phyloP scores from a whole-genome alignment of 2,329 filamentous ascomycete species.

The Penicillium janthinellum region DNA sequence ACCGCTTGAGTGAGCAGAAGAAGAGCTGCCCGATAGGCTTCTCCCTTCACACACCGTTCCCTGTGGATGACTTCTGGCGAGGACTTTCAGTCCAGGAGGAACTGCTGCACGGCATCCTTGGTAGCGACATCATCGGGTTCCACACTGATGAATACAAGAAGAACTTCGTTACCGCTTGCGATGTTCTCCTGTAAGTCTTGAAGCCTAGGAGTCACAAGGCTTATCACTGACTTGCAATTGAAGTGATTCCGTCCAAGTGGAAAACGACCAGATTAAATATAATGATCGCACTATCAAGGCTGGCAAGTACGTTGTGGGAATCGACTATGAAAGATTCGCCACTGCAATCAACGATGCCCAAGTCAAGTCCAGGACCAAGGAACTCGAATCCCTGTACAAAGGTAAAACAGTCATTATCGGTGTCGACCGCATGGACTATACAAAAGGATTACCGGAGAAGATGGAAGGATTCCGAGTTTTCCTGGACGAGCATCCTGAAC shows the following conservation, averaged over 20 bases:
- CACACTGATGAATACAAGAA: constrained; percentile 95
- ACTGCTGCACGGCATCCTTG: constrained; percentile 75
- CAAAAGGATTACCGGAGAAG: constrained; percentile 95
- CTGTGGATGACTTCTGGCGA: constrained; percentile 86
- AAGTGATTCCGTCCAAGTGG: not conserved
- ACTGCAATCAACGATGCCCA: not conserved
- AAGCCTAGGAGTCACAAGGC: not conserved
- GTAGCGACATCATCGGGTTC: constrained; percentile 91
- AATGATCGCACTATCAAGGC: constrained; percentile 79
- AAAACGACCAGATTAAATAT: constrained; percentile 62
- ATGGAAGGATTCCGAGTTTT: constrained; percentile 87
- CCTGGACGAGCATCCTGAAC: constrained; percentile 84
- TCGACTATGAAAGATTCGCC: constrained; percentile 74
- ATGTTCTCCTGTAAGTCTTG: constrained; percentile 69
- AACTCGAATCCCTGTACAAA: constrained; percentile 77
- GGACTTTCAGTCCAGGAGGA: constrained; percentile 84
- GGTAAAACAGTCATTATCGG: constrained; percentile 88
- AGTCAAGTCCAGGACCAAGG: constrained; percentile 75
- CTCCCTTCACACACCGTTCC: constrained; percentile 91
- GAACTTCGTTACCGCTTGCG: constrained; percentile 87
- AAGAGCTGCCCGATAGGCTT: constrained; percentile 91
- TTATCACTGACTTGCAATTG: not conserved
- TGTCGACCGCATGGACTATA: constrained; percentile 89
- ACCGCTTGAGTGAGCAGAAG: constrained; percentile 66
- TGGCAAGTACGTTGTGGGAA: constrained; percentile 88